A percentile compares a stretch with the other conserved stretches of the same genome.
Evolutionary conservation across 1,284 basidiomycete genomes (phyloP).

Genomic region (Malassezia japonica): DNA sequence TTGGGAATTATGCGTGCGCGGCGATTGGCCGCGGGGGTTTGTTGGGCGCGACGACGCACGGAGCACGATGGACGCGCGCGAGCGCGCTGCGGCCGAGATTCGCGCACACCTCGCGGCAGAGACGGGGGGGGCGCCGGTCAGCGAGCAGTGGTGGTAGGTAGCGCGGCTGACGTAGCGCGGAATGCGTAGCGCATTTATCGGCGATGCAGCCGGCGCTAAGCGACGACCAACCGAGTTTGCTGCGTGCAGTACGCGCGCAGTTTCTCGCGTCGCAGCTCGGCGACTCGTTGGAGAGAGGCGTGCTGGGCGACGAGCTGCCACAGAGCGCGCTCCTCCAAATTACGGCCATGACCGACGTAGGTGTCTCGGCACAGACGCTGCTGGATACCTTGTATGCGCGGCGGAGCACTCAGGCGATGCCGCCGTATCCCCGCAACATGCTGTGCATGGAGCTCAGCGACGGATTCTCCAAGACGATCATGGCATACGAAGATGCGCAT

Average conservation of each 20-base stretch:
- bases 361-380: conserved; percentile 11
- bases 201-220: not conserved
- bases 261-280: conserved; percentile 9
- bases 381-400: conserved; percentile 2
- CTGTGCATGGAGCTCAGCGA: conserved; percentile 10
- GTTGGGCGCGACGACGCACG: not conserved
- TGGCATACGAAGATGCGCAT: conserved; percentile 5
- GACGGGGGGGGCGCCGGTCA: conserved; percentile 1
- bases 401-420: not conserved
- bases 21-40: too few relatives aligned
- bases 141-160: conserved; percentile 14
- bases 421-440: conserved; percentile 8
- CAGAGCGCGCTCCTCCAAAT: conserved; percentile 4
- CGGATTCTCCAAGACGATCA: not conserved
- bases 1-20: conserved; percentile 9
- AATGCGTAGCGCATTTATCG: conserved; percentile 12
- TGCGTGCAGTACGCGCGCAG: conserved; percentile 9
- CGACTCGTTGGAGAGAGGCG: conserved; percentile 9
- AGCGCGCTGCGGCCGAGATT: not conserved
- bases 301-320: not conserved
- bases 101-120: not conserved
- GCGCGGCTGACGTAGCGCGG: not conserved
- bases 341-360: conserved; percentile 4
- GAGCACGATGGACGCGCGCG: not conserved
- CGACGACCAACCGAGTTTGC: too few relatives aligned